Percentiles rank a stretch among this genome's conserved stretches.
These are phyloP conservation scores for Kodamaea anthophila DNA, from an alignment of 1,139 yeast species.

Conservation along the genomic window DNA sequence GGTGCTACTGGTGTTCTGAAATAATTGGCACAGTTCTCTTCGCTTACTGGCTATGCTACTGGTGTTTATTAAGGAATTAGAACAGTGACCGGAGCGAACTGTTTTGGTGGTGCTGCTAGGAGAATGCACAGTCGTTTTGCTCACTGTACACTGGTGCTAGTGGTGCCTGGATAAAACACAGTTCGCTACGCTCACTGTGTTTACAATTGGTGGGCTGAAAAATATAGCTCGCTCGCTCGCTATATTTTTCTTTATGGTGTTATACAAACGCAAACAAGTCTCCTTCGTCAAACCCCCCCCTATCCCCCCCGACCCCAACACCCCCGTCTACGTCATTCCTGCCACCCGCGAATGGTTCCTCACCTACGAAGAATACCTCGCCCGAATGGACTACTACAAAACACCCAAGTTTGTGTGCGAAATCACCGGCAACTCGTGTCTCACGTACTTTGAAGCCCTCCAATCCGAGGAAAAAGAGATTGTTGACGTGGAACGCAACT, in stretches of 20 bases:
- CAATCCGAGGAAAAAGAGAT: constrained; percentile 69
- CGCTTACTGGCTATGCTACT: no score
- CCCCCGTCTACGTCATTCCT: constrained; percentile 71
- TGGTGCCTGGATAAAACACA: background rate
- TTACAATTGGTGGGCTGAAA: no score
- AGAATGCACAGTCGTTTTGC: background rate
- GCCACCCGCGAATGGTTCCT: constrained; percentile 86
- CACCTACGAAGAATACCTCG: constrained; percentile 67
- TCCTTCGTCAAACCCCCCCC: constrained; percentile 50
- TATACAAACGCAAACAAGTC: constrained; percentile 68
- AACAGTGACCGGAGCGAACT: background rate
- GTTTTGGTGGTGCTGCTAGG: no score
- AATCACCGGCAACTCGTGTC: constrained; percentile 87
- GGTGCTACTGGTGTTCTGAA: no score
- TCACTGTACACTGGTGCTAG: background rate
- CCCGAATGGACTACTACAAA: constrained; percentile 63
- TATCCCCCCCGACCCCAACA: constrained; percentile 45
- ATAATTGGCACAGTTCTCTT: no score
- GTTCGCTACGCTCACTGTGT: no score
- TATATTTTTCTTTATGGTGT: constrained; percentile 44
- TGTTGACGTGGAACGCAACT: constrained; percentile 66
- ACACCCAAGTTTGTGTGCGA: constrained; percentile 87
- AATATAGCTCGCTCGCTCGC: no score
- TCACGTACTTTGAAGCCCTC: constrained; percentile 84
- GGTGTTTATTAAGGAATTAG: no score